Conservation (phyloP, 1,284 basidiomycete genomes). For the Malassezia pachydermatis region DNA sequence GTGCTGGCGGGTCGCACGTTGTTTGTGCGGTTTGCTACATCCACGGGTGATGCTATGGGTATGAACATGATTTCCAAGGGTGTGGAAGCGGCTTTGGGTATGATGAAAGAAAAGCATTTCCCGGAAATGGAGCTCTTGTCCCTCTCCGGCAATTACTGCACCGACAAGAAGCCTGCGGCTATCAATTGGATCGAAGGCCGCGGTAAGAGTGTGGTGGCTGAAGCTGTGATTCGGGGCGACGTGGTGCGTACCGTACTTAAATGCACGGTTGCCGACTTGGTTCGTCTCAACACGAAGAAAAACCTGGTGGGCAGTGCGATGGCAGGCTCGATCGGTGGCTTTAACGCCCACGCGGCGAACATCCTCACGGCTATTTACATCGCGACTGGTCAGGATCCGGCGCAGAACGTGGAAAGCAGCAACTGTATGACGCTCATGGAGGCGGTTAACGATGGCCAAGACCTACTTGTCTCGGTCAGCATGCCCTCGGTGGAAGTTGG, state of each 20-base stretch:
- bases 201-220: constrained; percentile 93
- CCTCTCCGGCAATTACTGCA: constrained; percentile 95
- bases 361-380: constrained; percentile 89
- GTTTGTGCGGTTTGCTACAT: constrained; percentile 85
- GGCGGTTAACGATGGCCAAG: constrained; percentile 75
- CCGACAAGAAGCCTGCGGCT: constrained; percentile 98
- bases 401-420: constrained; percentile 96
- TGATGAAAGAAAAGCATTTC: constrained; percentile 65
- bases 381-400: constrained; percentile 95
- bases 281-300: constrained; percentile 93
- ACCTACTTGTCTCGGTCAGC: constrained; percentile 57
- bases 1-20: constrained; percentile 56
- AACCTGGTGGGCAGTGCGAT: constrained; percentile 94
- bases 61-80: constrained; percentile 80
- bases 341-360: constrained; percentile 97
- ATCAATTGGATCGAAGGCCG: constrained; percentile 99
- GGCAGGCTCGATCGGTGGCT: constrained; percentile 92
- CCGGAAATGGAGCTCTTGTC: constrained; percentile 89
- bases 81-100: constrained; percentile 73
- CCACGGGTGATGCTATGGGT: constrained; percentile 98
- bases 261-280: constrained; percentile 81
- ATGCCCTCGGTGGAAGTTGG: constrained; percentile 49
- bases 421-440: constrained; percentile 99
- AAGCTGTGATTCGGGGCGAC: constrained; percentile 80
- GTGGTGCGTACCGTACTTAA: constrained; percentile 84